These are phyloP conservation scores for Kodamaea plutei DNA, from an alignment of 1,139 yeast species.

Conservation along the genomic window DNA sequence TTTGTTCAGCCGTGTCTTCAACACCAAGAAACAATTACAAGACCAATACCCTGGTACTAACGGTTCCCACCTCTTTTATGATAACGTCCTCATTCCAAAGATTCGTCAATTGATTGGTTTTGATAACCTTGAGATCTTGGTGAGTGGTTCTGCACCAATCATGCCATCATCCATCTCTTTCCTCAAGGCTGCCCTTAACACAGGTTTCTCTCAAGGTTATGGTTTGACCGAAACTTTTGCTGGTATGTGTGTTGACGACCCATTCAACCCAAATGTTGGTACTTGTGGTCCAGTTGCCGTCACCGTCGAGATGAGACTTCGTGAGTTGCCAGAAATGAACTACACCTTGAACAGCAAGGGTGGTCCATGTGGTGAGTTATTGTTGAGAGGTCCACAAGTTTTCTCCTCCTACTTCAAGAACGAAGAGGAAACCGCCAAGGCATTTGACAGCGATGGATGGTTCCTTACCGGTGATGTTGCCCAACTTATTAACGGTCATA, in stretches of 20 bases:
- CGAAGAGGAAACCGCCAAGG: slow-evolving; percentile 21
- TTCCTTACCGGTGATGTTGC: slow-evolving; percentile 27
- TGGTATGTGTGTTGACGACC: slow-evolving; percentile 46
- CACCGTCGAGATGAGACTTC: slow-evolving; percentile 53
- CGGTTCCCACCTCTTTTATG: slow-evolving; percentile 40
- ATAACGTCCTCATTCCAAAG: slow-evolving; percentile 46
- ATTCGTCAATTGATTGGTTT: slow-evolving; percentile 57
- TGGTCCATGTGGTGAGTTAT: slow-evolving; percentile 25
- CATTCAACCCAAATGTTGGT: slow-evolving; percentile 49
- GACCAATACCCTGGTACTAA: slow-evolving; percentile 17
- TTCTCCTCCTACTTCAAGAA: slow-evolving; percentile 23
- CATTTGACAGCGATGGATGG: slow-evolving; percentile 23
- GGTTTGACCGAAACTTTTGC: slow-evolving; percentile 77
- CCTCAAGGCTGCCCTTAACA: slow-evolving; percentile 56
- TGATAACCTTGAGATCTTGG: slow-evolving; percentile 38
- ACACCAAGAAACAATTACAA: slow-evolving; percentile 19
- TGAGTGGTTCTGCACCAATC: slow-evolving; percentile 76
- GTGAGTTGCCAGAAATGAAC: slow-evolving; percentile 66
- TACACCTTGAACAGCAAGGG: slow-evolving; percentile 41
- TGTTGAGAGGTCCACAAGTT: slow-evolving; percentile 25
- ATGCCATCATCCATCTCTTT: slow-evolving; percentile 56
- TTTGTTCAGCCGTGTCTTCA: slow-evolving; percentile 12
- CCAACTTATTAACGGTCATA: slow-evolving; percentile 15
- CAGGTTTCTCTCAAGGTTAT: slow-evolving; percentile 67
- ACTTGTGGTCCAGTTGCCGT: slow-evolving; percentile 60